Evolutionary conservation across 2,329 filamentous ascomycete genomes (phyloP).

Genomic region (Cytospora chrysosperma): DNA sequence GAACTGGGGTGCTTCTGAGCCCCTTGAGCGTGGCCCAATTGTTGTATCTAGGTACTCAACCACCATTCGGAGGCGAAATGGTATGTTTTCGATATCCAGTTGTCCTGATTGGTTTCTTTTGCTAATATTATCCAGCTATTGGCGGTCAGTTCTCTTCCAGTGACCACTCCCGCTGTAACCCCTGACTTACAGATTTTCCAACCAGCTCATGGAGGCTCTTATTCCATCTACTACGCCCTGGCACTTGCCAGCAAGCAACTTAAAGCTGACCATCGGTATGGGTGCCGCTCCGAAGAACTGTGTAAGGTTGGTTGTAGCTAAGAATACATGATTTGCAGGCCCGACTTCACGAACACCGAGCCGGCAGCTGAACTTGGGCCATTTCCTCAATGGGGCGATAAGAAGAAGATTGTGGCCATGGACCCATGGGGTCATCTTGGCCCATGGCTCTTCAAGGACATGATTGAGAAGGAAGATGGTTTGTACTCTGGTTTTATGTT

Average conservation of each 20-base stretch:
- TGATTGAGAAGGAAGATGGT: conserved; percentile 73
- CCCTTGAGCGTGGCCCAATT: conserved; percentile 76
- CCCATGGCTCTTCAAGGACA: conserved; percentile 78
- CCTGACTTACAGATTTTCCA: conserved; percentile 17
- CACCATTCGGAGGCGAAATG: conserved; percentile 79
- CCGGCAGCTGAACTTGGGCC: conserved; percentile 87
- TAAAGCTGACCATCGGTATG: conserved; percentile 70
- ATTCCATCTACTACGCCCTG: conserved; percentile 92
- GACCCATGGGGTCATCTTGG: conserved; percentile 89
- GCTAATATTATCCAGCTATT: conserved; percentile 43
- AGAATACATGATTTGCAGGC: conserved; percentile 32
- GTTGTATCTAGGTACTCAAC: conserved; percentile 76
- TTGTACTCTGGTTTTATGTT: conserved; percentile 26
- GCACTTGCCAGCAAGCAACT: conserved; percentile 91
- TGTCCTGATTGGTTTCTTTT: conserved; percentile 15
- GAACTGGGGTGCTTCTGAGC: conserved; percentile 81
- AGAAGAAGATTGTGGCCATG: conserved; percentile 96
- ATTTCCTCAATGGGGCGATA: conserved; percentile 85
- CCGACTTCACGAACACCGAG: conserved; percentile 74
- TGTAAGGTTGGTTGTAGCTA: background rate
- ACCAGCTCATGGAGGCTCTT: conserved; percentile 69
- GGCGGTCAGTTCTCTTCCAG: conserved; percentile 48
- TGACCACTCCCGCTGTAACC: background rate
- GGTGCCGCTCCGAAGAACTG: background rate
- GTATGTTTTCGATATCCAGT: conserved; percentile 45